Conservation (phyloP, 1,139 yeast species). For the Hyphopichia wangnamkhiaoensis region DNA sequence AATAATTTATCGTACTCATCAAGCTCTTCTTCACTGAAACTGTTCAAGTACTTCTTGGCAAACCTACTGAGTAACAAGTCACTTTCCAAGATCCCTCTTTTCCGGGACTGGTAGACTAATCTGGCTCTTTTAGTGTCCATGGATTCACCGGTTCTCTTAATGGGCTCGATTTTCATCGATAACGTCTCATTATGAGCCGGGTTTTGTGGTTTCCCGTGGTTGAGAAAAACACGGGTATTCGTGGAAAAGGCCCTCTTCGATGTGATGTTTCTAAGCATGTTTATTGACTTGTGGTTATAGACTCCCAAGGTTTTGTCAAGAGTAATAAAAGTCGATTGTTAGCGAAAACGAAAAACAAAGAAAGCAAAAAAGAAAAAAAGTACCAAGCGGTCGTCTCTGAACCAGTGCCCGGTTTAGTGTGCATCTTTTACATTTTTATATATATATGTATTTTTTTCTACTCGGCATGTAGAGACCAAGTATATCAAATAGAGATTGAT, state of each 20-base stretch:
- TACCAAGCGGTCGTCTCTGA: no score
- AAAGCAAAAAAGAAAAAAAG: no score
- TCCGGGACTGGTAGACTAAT: constrained; percentile 85
- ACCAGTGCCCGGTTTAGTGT: no score
- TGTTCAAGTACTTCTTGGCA: constrained; percentile 69
- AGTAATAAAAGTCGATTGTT: no score
- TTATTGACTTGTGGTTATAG: no score
- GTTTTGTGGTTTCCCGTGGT: constrained; percentile 48
- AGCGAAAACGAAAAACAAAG: no score
- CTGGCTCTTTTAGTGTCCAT: constrained; percentile 80
- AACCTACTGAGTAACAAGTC: constrained; percentile 83
- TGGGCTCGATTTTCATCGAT: constrained; percentile 66
- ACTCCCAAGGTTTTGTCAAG: no score
- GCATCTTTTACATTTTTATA: no score
- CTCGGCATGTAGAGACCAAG: no score
- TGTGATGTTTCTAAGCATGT: constrained; percentile 1
- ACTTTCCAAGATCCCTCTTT: constrained; percentile 93
- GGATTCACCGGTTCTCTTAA: constrained; percentile 74
- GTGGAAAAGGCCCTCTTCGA: constrained; percentile 13
- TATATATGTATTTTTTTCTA: no score
- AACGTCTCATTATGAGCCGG: constrained; percentile 38
- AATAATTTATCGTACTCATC: constrained; percentile 83
- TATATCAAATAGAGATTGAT: no score
- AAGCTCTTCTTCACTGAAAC: constrained; percentile 64
- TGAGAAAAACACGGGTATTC: constrained; percentile 20